Conservation (phyloP, 1,139 yeast genomes). For the Yamadazyma songkhlaensis region DNA sequence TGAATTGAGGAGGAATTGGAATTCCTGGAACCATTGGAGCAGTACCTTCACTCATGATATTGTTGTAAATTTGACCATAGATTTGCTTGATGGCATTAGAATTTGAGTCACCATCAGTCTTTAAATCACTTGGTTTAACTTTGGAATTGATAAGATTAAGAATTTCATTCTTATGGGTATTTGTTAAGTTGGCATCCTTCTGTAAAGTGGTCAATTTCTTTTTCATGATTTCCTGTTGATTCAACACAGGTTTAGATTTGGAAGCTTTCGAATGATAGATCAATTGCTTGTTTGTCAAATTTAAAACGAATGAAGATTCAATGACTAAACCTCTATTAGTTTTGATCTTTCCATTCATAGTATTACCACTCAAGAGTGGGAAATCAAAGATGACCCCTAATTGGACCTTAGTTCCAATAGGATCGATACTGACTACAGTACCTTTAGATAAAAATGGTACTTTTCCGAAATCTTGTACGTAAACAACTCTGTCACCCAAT, state of each 20-base stretch:
- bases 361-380: slow-evolving; percentile 79
- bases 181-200: slow-evolving; percentile 11
- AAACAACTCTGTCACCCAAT: slow-evolving; percentile 87
- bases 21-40: slow-evolving; percentile 24
- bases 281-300: slow-evolving; percentile 70
- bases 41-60: slow-evolving; percentile 38
- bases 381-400: slow-evolving; percentile 81
- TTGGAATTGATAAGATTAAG: slow-evolving; percentile 19
- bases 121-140: slow-evolving; percentile 14
- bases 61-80: slow-evolving; percentile 47
- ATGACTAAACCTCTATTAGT: slow-evolving; percentile 82
- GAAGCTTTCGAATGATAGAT: slow-evolving; percentile 75
- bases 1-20: slow-evolving; percentile 36
- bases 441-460: slow-evolving; percentile 89
- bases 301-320: slow-evolving; percentile 79
- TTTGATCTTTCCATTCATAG: slow-evolving; percentile 70
- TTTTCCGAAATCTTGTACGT: slow-evolving; percentile 84
- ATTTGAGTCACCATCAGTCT: slow-evolving; percentile 19
- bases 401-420: slow-evolving; percentile 55
- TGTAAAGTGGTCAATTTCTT: slow-evolving; percentile 14
- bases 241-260: slow-evolving; percentile 34
- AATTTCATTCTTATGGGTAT: slow-evolving; percentile 29
- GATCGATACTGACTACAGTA: slow-evolving; percentile 79
- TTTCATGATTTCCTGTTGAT: slow-evolving; percentile 24
- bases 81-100: slow-evolving; percentile 45